Evolutionary conservation across 1,139 yeast species (phyloP), one percentile per base, ranked within the genome.

Genomic region (Candida neerlandica): DNA sequence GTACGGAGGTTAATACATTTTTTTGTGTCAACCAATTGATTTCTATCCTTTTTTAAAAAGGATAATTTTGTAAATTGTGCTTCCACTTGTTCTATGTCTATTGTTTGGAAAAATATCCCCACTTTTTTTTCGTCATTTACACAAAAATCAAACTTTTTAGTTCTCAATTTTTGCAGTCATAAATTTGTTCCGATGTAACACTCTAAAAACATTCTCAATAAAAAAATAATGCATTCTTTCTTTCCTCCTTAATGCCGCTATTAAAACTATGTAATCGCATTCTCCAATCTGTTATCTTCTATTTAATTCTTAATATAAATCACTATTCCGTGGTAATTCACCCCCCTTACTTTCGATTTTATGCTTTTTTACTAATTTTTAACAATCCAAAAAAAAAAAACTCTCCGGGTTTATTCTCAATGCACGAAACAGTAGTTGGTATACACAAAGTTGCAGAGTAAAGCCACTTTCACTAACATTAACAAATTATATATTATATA

Each of bases 31-130:
- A 23, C 27, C 27, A 23, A 4, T 23, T 7, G 27, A 4, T 32
- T 4, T 3, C 34, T 32, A 11, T 33, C 18, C 18, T 5, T 16
- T 33, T 14, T 14, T 27, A 27, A 27, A 9, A 9, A n/a, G 37
- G 2, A 14, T 33, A 11, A 5, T 11, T 33, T 33, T 14, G 10
- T 16, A 14, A 3, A 33, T 19, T 16, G 18, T 33, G 37, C 37
- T 14, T 32, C 2, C 2, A n/a, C 7, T 6, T n/a, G 14, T 32
- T 32, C n/a, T n/a, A n/a, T n/a, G n/a, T 9, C 15, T 16, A 33
- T 33, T 33, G 37, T 33, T 33, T 15, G 34, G 37, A 16, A 33
- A 33, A 33, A 16, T 33, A n/a, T 33, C 37, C 37, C 37, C 37
- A 33, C 37, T 33, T 33, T 33, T 33, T 33, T 33, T 33, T 33